Conservation (phyloP, 1,284 basidiomycete genomes). For the Leccinum ponderosum region DNA sequence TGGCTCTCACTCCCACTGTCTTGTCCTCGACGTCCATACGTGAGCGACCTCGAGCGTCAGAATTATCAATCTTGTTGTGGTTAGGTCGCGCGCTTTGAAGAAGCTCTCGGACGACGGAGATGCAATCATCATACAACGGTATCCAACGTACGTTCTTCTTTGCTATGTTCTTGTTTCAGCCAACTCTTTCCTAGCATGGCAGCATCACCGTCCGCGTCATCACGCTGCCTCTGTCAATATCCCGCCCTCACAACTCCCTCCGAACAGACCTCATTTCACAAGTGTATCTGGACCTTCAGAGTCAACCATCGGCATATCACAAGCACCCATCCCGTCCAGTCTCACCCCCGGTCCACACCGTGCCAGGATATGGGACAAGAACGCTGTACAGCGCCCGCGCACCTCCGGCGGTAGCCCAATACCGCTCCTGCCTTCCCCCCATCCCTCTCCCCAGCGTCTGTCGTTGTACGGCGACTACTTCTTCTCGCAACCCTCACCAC, state of each 20-base stretch:
- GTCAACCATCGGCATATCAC: background rate
- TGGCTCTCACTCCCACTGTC: background rate
- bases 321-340: conserved; percentile 24
- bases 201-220: conserved; percentile 18
- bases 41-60: background rate
- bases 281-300: conserved; percentile 20
- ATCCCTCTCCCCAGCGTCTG: conserved; percentile 13
- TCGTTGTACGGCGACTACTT: conserved; percentile 36
- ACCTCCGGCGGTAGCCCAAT: background rate
- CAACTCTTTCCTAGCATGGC: conserved; percentile 19
- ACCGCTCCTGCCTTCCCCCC: conserved; percentile 1
- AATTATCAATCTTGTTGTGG: background rate
- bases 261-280: conserved; percentile 21
- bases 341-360: conserved; percentile 29
- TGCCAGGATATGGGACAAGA: conserved; percentile 27
- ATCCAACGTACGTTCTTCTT: background rate
- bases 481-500: conserved; percentile 13
- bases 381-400: conserved; percentile 9
- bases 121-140: conserved; percentile 25
- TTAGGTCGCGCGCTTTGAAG: background rate
- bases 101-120: background rate
- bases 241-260: conserved; percentile 9
- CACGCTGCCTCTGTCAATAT: conserved; percentile 26
- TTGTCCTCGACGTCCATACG: background rate
- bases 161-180: background rate